Percentiles rank a stretch among this genome's conserved stretches.
phyloP scores from a whole-genome alignment of 768 basidiomycete genomes.

The Tylopilus felleus region DNA sequence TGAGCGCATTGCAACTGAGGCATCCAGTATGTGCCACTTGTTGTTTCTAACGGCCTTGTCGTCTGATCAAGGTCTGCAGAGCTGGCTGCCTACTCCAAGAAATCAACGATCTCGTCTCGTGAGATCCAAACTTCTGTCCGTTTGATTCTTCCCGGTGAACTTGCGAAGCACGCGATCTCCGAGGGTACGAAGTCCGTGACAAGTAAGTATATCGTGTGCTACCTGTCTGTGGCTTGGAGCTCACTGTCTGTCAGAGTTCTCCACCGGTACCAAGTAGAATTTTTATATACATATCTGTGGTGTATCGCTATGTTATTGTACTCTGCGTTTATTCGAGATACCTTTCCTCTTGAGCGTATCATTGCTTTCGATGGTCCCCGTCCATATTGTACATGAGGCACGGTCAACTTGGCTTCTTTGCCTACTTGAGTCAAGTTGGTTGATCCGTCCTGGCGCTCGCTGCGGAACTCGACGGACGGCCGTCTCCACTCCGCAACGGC shows the following conservation, averaged over 20 bases:
- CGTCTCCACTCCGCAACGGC: background rate
- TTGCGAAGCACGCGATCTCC: slow-evolving; percentile 86
- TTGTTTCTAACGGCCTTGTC: background rate
- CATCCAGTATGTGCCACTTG: slow-evolving; percentile 50
- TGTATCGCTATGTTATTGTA: slow-evolving; percentile 37
- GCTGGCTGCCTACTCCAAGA: slow-evolving; percentile 84
- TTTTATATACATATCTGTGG: slow-evolving; percentile 18
- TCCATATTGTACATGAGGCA: too few species aligned
- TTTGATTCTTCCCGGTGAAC: slow-evolving; percentile 80
- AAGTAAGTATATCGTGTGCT: slow-evolving; percentile 39
- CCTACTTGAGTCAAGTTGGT: background rate
- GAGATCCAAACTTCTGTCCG: slow-evolving; percentile 86
- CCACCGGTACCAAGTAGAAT: slow-evolving; percentile 53
- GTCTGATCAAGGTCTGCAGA: slow-evolving; percentile 36
- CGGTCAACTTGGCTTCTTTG: too few species aligned
- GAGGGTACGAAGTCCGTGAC: slow-evolving; percentile 78
- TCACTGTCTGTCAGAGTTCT: slow-evolving; percentile 46
- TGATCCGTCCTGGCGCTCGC: background rate
- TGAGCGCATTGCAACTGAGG: slow-evolving; percentile 73
- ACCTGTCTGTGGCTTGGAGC: background rate
- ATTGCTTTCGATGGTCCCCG: background rate
- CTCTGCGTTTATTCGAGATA: slow-evolving; percentile 30
- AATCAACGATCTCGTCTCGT: slow-evolving; percentile 87
- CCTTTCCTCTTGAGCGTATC: slow-evolving; percentile 15
- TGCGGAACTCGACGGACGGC: background rate